phyloP scores from a whole-genome alignment of 345 rosid species.

The Psidium friedrichsthalianum region DNA sequence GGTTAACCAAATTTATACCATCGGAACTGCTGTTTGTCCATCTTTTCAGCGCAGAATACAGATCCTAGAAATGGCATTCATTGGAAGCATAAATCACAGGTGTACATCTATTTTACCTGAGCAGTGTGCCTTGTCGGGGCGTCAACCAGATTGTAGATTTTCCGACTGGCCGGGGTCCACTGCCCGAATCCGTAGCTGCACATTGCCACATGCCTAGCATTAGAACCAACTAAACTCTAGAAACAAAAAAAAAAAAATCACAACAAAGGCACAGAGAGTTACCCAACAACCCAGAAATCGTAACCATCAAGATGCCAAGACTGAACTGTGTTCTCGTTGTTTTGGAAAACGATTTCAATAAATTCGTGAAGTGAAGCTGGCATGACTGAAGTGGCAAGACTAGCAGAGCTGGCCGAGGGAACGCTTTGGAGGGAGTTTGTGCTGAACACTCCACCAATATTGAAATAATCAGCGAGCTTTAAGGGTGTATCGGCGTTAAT shows the following conservation, averaged over 20 bases:
- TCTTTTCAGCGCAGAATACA: not conserved
- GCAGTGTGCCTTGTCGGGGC: conserved; percentile 75
- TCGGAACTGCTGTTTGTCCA: not conserved
- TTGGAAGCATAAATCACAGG: not conserved
- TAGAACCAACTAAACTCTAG: not conserved
- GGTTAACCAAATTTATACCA: not conserved
- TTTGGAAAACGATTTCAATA: conserved; percentile 66
- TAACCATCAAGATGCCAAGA: conserved; percentile 98
- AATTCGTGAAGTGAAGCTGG: conserved; percentile 48
- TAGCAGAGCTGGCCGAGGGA: conserved; percentile 40
- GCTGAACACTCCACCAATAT: conserved; percentile 59
- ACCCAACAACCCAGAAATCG: conserved; percentile 93
- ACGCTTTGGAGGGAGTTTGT: conserved; percentile 32
- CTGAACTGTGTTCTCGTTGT: conserved; percentile 54
- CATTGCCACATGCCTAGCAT: not conserved
- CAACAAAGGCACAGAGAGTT: conserved; percentile 9
- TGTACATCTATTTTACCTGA: conserved; percentile 37
- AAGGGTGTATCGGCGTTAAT: conserved; percentile 69
- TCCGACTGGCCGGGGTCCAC: conserved; percentile 48
- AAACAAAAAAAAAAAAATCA: not conserved
- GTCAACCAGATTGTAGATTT: conserved; percentile 59
- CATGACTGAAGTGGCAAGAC: conserved; percentile 55
- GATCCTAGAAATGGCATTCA: not conserved
- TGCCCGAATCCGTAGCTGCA: conserved; percentile 68
- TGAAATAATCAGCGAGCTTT: conserved; percentile 77